phyloP scores from a whole-genome alignment of 2,329 filamentous ascomycete genomes.

The Myrmaecium sp. region DNA sequence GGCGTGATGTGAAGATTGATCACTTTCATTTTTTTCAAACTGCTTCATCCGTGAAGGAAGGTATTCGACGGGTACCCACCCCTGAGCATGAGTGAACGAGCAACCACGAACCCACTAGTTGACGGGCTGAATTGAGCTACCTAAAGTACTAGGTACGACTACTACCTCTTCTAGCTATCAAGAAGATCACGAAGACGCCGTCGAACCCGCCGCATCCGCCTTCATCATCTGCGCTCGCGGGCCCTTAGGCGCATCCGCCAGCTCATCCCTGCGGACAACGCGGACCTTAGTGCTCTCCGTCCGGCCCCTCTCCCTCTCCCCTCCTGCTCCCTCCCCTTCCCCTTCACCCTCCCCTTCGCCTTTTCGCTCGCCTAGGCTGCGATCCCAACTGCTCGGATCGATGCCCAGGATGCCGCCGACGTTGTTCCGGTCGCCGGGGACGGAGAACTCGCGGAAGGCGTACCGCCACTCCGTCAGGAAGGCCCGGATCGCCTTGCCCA shows the following conservation, averaged over 20 bases:
- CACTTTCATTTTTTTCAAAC: too few species aligned
- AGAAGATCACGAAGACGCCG: too few species aligned
- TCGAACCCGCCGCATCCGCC: too few species aligned
- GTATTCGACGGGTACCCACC: too few species aligned
- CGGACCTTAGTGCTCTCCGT: slow-evolving; percentile 10
- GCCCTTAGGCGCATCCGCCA: slow-evolving; percentile 17
- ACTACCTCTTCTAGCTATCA: too few species aligned
- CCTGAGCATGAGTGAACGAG: too few species aligned
- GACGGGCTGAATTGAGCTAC: too few species aligned
- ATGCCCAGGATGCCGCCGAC: slow-evolving; percentile 49
- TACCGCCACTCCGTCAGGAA: slow-evolving; percentile 95
- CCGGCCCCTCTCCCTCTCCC: slow-evolving; percentile 17
- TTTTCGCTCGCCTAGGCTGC: slow-evolving; percentile 18
- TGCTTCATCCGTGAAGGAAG: too few species aligned
- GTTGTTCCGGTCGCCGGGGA: slow-evolving; percentile 85
- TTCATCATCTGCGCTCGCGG: too few species aligned
- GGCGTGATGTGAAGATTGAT: too few species aligned
- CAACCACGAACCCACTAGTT: too few species aligned
- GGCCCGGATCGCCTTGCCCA: slow-evolving; percentile 78
- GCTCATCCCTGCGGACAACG: slow-evolving; percentile 21
- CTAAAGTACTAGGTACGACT: too few species aligned
- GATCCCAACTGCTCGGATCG: slow-evolving; percentile 43
- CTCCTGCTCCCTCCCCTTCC: slow-evolving; percentile 11
- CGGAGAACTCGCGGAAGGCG: slow-evolving; percentile 87
- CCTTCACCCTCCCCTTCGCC: slow-evolving; percentile 9